A percentile compares a stretch with the other conserved stretches of the same genome.
Evolutionary conservation across 768 basidiomycete species (phyloP).

Genomic region (Sistotremastrum suecicum): DNA sequence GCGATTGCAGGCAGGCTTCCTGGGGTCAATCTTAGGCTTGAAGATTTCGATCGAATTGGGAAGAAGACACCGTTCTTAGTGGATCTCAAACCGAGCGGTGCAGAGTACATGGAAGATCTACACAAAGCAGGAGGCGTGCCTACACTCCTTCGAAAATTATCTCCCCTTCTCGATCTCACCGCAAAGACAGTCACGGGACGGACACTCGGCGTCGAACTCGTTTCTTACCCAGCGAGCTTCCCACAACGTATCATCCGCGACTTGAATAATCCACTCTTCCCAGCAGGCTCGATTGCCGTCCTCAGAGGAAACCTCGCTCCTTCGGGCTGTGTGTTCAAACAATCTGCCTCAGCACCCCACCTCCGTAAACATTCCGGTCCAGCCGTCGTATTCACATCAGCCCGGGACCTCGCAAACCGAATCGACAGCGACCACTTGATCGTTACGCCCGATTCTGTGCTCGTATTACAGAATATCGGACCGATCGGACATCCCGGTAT

Average conservation of each 20-base stretch:
- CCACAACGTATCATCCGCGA: conserved; percentile 6
- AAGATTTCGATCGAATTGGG: conserved; percentile 8
- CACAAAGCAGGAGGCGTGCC: conserved; percentile 10
- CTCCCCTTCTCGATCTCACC: conserved; percentile 5
- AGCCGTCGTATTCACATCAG: conserved; percentile 11
- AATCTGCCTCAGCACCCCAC: conserved; percentile 5
- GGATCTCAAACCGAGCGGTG: conserved; percentile 10
- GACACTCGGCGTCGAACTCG: conserved; percentile 8
- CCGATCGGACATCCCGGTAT: conserved; percentile 14
- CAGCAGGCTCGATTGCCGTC: conserved; percentile 5
- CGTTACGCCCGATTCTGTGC: conserved; percentile 7
- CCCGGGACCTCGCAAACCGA: conserved; percentile 9
- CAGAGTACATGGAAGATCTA: conserved; percentile 10
- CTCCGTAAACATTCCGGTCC: conserved; percentile 7
- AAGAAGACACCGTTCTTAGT: conserved; percentile 6
- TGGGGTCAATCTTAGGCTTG: conserved; percentile 1
- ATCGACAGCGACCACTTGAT: conserved; percentile 10
- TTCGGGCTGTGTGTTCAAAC: conserved; percentile 7
- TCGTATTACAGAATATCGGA: conserved; percentile 14
- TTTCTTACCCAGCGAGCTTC: conserved; percentile 4
- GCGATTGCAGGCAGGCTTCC: conserved; percentile 8
- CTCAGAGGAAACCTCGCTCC: conserved; percentile 9
- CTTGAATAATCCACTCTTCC: conserved; percentile 6
- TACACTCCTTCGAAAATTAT: conserved; percentile 3
- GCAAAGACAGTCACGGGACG: conserved; percentile 8